Base-by-base conservation (phyloP, 2,329 filamentous ascomycete species). In the Lecanoromycetidae sp. region DNA sequence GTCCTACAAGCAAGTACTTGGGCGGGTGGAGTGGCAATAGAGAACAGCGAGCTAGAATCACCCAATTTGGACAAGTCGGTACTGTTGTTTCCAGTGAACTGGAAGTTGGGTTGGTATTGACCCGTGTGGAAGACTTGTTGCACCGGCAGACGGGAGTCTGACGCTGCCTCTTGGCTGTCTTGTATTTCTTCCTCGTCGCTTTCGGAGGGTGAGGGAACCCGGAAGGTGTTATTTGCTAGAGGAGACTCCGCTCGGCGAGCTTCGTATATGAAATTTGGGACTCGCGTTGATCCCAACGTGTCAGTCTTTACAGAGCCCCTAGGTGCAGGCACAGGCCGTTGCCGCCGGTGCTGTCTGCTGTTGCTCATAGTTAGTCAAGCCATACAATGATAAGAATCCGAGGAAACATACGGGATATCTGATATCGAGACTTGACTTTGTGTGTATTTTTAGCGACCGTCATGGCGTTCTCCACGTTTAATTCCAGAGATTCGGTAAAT, bases 1-100 rank as follows among this genome's bases (percentile, higher is more conserved):
- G 7, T 20, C 5, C n/a, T n/a, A n/a, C n/a, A n/a, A n/a, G n/a
- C n/a, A n/a, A n/a, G n/a, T n/a, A 9, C 15, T 15, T 30, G 15
- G n/a, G 25, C 13, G 19, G 27, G n/a, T 15, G 20, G 5, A 4
- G 17, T 33, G 20, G 22, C 27, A 13, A n/a, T 20, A 2, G 45
- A 52, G 44, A 52, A 52, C 17, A 52, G 22, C 12, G 48, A 52
- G 26, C 48, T 52, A 20, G 48, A 50, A 23, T 52, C 36, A 19
- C 51, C 51, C 13, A 52, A 35, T 4, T n/a, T 9, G 3, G 49
- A 48, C 13, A 46, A 15, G 35, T 32, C 27, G 36, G 34, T 33
- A n/a, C 37, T 33, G 3, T 30, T 20, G 9, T 7, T 15, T 4
- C 25, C 23, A 7, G 17, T 10, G 23, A 35, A 41, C 7, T 36